phyloP scores from a whole-genome alignment of 495 filamentous ascomycete species.

The Tuber indicum region DNA sequence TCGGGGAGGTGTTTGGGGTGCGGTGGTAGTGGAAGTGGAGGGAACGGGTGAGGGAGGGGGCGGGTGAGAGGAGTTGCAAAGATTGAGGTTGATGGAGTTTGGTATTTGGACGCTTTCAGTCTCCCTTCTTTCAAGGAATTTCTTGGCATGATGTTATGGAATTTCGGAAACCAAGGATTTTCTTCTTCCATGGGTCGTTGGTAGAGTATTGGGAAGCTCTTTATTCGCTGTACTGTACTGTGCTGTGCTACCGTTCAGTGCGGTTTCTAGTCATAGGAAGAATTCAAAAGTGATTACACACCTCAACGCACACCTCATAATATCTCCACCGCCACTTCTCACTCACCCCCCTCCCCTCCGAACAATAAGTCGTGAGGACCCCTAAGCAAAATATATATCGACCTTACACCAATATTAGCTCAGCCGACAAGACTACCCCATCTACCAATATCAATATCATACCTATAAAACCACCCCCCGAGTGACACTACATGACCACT shows the following conservation, averaged over 20 bases:
- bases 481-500: background rate
- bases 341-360: background rate
- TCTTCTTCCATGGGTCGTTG: background rate
- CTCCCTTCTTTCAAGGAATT: background rate
- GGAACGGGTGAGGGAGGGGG: background rate
- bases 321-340: background rate
- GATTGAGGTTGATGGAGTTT: background rate
- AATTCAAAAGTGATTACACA: background rate
- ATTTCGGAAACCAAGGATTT: background rate
- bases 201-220: background rate
- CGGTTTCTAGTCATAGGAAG: background rate
- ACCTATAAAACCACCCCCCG: background rate
- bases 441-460: background rate
- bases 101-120: background rate
- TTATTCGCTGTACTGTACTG: background rate
- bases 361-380: background rate
- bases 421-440: background rate
- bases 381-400: background rate
- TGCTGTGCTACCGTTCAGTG: too few relatives aligned
- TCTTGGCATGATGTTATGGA: background rate
- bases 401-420: background rate
- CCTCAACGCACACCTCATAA: background rate
- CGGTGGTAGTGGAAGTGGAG: background rate
- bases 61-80: background rate
- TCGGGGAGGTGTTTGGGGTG: background rate